These are phyloP conservation scores for Diaporthe capsici DNA, from an alignment of 2,329 filamentous ascomycete genomes.

Conservation along the genomic window DNA sequence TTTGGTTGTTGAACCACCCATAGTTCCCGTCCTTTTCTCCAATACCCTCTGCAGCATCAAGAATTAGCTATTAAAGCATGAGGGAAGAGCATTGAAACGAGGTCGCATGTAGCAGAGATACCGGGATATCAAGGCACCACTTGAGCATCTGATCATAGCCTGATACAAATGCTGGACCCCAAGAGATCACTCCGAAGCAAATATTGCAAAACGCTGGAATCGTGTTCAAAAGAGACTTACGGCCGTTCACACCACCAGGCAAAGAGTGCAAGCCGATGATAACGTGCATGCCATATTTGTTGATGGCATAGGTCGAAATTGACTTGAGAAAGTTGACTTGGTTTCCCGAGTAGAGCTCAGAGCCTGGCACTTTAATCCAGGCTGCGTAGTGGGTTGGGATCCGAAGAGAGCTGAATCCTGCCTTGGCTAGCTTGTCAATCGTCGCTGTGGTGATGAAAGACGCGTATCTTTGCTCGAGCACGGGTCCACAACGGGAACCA, in stretches of 20 bases:
- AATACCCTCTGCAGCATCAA: neutral
- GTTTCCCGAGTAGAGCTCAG: slow-evolving; percentile 1
- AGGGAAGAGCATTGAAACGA: too few relatives aligned
- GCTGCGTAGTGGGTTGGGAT: slow-evolving; percentile 6
- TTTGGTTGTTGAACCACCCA: slow-evolving; percentile 8
- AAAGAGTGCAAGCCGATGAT: neutral
- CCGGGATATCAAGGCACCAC: neutral
- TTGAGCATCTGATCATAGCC: neutral
- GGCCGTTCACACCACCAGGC: neutral
- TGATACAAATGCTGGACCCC: neutral
- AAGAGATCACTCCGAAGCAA: neutral
- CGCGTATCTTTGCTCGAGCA: slow-evolving; percentile 1
- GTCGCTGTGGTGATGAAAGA: slow-evolving; percentile 3
- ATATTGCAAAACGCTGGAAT: neutral
- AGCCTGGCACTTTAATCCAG: slow-evolving; percentile 3
- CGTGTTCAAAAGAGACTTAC: neutral
- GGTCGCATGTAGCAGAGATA: neutral
- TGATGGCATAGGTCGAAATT: neutral
- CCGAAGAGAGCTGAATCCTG: neutral
- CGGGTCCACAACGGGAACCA: neutral
- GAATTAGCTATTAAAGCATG: neutral
- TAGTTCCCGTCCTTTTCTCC: neutral
- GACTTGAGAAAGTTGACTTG: neutral
- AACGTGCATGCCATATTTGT: neutral
- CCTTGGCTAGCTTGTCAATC: slow-evolving; percentile 5